Evolutionary conservation across 2,329 filamentous ascomycete genomes (phyloP).

Genomic region (Monosporascus sp.): DNA sequence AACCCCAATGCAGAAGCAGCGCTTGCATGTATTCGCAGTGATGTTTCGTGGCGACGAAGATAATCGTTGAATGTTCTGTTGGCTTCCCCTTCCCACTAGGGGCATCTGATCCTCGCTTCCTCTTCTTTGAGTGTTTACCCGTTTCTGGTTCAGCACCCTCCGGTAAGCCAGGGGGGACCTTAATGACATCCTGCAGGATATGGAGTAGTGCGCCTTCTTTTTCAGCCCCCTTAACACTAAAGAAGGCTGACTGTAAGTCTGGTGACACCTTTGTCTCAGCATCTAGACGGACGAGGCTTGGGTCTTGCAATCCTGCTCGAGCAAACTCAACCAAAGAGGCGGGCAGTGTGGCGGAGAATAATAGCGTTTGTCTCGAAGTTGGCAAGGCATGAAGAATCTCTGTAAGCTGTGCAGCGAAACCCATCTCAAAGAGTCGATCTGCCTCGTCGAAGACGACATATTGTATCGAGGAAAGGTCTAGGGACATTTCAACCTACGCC

Average conservation of each 20-base stretch:
- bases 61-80: slow-evolving; percentile 85
- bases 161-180: slow-evolving; percentile 69
- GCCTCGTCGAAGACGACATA: slow-evolving; percentile 98
- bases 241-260: slow-evolving; percentile 92
- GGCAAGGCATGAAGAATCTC: slow-evolving; percentile 91
- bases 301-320: slow-evolving; percentile 86
- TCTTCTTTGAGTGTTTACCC: slow-evolving; percentile 56
- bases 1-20: slow-evolving; percentile 75
- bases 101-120: slow-evolving; percentile 58
- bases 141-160: slow-evolving; percentile 43
- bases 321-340: slow-evolving; percentile 96
- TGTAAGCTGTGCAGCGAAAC: slow-evolving; percentile 85
- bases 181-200: slow-evolving; percentile 85
- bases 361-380: slow-evolving; percentile 74
- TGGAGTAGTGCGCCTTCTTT: slow-evolving; percentile 91
- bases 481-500: slow-evolving; percentile 67
- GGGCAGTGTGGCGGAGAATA: slow-evolving; percentile 93
- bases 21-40: slow-evolving; percentile 89
- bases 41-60: slow-evolving; percentile 94
- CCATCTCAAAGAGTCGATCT: slow-evolving; percentile 97
- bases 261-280: slow-evolving; percentile 94
- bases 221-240: slow-evolving; percentile 84
- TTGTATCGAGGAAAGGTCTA: slow-evolving; percentile 83
- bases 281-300: slow-evolving; percentile 82
- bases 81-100: slow-evolving; percentile 61